Base-by-base conservation (phyloP, 805 yeast genomes). In the Candida loeiensis region DNA sequence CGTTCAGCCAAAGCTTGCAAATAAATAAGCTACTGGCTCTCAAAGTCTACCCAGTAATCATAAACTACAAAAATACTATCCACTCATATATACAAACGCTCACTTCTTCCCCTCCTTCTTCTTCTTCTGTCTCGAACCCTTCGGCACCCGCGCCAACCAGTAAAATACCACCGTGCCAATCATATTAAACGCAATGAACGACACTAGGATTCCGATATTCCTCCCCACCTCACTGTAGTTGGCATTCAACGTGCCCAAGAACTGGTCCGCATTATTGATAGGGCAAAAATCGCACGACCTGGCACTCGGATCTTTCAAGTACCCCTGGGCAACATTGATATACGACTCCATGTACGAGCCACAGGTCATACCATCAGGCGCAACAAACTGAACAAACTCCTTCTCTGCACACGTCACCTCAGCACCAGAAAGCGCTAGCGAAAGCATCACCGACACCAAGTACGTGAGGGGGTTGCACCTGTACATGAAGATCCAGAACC, bases 201-300 rank as follows among this genome's bases (percentile, higher is more conserved):
- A 43, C 30, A 58, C 36, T 29, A 59, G 50, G 11, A 61, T 52
- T 12, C 66, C 67, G 44, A 50, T 48, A 45, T 62, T 50, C 42
- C 66, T 47, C 39, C 64, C 58, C 33, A 57, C 49, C 17, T 49
- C 37, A 17, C 47, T 32, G 51, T 69, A 73, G 2, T 59, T 37
- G 9, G 82, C 69, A 39, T 66, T 58, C 39, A 74, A 54, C 19
- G 61, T 37, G 0, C 57, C 62, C 59, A 87, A 74, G 59, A 66
- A 87, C 3, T 64, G 69, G 58, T 85, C 79, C 16, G 91, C 84
- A n/a, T 56, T 49, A 9, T 63, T 49, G 49, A 76, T 66, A 19
- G 79, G 61, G 63, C 96, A 87, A 64, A 65, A 83, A 7, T 61
- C 47, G 65, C 95, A 87, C 11, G 1, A 63, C 51, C 85, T 76